These are phyloP conservation scores for Leucaena leucocephala DNA, from an alignment of 306 rosid genomes.

Conservation along the genomic window DNA sequence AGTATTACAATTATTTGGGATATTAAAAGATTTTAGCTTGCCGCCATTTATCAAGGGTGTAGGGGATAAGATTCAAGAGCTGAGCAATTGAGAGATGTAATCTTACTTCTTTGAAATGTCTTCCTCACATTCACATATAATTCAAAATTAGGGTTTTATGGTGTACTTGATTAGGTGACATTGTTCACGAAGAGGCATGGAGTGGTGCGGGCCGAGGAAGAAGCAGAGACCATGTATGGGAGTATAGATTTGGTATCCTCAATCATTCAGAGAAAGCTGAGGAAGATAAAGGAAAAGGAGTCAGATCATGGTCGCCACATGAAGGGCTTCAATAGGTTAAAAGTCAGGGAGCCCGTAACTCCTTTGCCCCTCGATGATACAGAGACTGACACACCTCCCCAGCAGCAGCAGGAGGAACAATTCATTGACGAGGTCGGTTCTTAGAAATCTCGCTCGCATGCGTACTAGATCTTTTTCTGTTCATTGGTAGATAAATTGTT, in stretches of 20 bases:
- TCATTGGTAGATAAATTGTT: not conserved
- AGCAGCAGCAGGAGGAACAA: constrained; percentile 47
- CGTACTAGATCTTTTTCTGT: no score
- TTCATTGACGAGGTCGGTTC: constrained; percentile 57
- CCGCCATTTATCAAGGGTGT: no score
- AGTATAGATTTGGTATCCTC: constrained; percentile 92
- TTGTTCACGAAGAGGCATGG: constrained; percentile 86
- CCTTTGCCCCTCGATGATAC: constrained; percentile 37
- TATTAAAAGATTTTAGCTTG: no score
- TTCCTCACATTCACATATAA: not conserved
- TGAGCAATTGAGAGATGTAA: not conserved
- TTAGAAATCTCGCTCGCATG: no score
- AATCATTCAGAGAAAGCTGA: constrained; percentile 87
- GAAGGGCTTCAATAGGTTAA: constrained; percentile 79
- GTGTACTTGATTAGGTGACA: constrained; percentile 57
- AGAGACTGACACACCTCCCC: constrained; percentile 25
- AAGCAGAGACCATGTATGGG: constrained; percentile 67
- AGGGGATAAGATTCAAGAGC: not conserved
- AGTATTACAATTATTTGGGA: not conserved
- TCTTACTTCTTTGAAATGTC: not conserved
- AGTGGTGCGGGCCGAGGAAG: constrained; percentile 87
- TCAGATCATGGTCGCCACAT: constrained; percentile 89
- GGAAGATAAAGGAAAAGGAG: constrained; percentile 93
- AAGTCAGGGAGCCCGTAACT: constrained; percentile 60
- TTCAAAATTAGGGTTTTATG: not conserved